Evolutionary conservation across 257 asterid species (phyloP), one percentile per base, ranked within the genome.

Genomic region (Solanum medicagineum): DNA sequence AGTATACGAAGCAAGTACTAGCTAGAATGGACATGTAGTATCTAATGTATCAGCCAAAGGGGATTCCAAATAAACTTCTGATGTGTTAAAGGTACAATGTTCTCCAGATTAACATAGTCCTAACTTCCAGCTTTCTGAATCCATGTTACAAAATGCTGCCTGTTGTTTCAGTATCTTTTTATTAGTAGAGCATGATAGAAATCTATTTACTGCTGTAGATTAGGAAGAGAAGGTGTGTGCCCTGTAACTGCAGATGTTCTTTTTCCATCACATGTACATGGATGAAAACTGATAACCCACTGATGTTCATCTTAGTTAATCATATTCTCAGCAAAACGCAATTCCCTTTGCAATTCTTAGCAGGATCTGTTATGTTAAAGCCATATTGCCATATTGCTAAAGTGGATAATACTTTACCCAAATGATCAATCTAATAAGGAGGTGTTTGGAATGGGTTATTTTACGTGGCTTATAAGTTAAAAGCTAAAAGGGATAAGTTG

Each of bases 1-100:
- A 85, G 85, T 40, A 66, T 85, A 45, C 86, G 91, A 88, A 91
- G 86, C 91, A 89, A 88, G 85, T 51, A 71, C 86, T 47, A 49
- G 53, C 73, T 65, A 65, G 36, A 26, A 40, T 44, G 49, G 77
- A 36, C 51, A 66, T 66, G 74, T 15, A 66, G 47, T 8, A 66
- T 29, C 47, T 29, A 29, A 17, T 66, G 74, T 66, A 66, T 68
- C 73, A 26, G 13, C 4, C 85, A 26, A 32, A 80, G 47, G 84
- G 26, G 9, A 40, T 40, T 57, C 40, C 22, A 81, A 14, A 6
- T 81, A 57, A 81, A 68, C 6, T 26, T 44, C 59, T 40, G 55
- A 81, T 60, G 85, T 81, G 55, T 57, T 22, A 13, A 10, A 49
- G 82, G 62, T 49, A 75, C 44, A 14, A 10, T 75, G 49, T 24